A percentile compares a stretch with the other conserved stretches of the same genome.
phyloP scores from a whole-genome alignment of 1,284 basidiomycete species.

The Fomitopsis schrenkii region DNA sequence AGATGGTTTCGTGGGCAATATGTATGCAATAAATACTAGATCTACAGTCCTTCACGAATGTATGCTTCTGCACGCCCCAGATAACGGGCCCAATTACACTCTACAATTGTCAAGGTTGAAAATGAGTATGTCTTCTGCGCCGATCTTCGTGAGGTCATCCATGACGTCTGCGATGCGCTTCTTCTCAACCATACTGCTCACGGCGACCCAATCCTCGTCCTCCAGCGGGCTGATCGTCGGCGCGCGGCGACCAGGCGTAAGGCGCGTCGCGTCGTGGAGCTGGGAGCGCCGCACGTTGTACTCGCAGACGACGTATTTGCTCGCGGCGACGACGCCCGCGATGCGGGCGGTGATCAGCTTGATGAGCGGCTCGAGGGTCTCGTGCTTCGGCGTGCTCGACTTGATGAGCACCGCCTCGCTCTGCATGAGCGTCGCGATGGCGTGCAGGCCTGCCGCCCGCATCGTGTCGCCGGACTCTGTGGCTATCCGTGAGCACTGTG shows the following conservation, averaged over 20 bases:
- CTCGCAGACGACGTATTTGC: constrained; percentile 85
- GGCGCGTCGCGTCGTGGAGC: constrained; percentile 58
- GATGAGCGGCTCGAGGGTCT: constrained; percentile 68
- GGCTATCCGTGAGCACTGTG: not conserved
- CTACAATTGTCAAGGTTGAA: constrained; percentile 93
- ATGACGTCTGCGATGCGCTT: constrained; percentile 83
- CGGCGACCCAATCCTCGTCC: constrained; percentile 83
- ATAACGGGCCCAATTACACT: constrained; percentile 43
- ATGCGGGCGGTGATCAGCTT: constrained; percentile 84
- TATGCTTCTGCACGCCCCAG: not conserved
- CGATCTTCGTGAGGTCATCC: constrained; percentile 81
- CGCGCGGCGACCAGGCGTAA: constrained; percentile 90
- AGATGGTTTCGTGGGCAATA: not conserved
- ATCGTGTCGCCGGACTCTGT: constrained; percentile 99
- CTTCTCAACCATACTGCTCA: constrained; percentile 92
- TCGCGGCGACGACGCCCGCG: constrained; percentile 89
- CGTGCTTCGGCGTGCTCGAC: constrained; percentile 67
- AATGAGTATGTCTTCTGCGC: constrained; percentile 89
- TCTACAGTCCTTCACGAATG: not conserved
- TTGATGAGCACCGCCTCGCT: constrained; percentile 96
- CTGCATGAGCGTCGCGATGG: constrained; percentile 85
- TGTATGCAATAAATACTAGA: constrained; percentile 2
- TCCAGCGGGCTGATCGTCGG: constrained; percentile 91
- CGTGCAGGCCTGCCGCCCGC: constrained; percentile 94
- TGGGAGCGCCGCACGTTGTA: constrained; percentile 81